Percentiles rank a stretch among this genome's conserved stretches.
These are phyloP conservation scores for Backusella mclennaniae DNA, from an alignment of 192 early-diverging fungal species.

Conservation along the genomic window DNA sequence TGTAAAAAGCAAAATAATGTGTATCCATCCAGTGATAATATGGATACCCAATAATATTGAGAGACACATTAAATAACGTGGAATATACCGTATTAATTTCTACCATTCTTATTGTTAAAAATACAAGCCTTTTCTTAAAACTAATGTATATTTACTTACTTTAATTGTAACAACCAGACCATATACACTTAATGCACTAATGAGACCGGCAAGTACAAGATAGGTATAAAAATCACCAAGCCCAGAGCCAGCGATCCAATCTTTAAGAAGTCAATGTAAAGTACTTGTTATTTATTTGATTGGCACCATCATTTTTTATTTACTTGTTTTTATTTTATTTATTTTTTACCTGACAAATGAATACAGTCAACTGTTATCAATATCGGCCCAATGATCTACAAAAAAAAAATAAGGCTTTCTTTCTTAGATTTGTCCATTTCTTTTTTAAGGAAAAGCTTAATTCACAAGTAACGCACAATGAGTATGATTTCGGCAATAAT, in stretches of 20 bases:
- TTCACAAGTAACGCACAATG: background rate
- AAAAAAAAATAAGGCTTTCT: background rate
- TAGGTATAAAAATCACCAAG: constrained; percentile 21
- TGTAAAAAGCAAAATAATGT: constrained; percentile 5
- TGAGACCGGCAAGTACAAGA: background rate
- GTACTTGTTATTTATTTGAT: background rate
- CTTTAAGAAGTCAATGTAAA: background rate
- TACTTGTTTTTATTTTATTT: background rate
- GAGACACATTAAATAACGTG: background rate
- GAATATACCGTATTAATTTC: background rate
- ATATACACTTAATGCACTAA: background rate
- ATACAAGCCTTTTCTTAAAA: background rate
- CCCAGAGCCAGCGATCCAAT: constrained; percentile 4
- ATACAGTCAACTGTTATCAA: constrained; percentile 2
- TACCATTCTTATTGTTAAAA: background rate
- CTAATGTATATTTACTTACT: background rate
- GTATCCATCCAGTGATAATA: constrained; percentile 17
- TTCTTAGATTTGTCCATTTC: background rate
- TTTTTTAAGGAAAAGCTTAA: background rate
- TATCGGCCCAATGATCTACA: constrained; percentile 11
- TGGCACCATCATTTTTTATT: background rate
- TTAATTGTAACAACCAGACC: background rate
- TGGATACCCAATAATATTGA: background rate
- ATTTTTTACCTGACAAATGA: background rate
- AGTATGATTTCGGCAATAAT: background rate